Percentiles rank a stretch among this genome's conserved stretches.
These are phyloP conservation scores for Pezizomycotina sp. DNA, from an alignment of 2,329 filamentous ascomycete species.

Conservation along the genomic window DNA sequence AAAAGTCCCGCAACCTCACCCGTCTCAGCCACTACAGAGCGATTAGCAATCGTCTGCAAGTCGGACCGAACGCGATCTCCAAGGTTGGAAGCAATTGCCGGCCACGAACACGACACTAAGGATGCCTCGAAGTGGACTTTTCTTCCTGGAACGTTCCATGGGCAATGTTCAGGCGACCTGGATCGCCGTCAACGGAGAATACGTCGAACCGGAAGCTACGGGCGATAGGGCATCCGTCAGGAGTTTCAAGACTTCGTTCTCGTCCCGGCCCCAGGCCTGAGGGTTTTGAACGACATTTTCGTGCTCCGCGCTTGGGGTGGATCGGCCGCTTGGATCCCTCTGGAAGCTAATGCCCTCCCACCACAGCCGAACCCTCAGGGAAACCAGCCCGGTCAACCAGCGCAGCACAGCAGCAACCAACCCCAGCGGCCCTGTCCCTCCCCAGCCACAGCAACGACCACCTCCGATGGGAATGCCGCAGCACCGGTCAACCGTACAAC, in stretches of 20 bases:
- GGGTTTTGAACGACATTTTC: slow-evolving; percentile 66
- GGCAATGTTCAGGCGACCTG: slow-evolving; percentile 66
- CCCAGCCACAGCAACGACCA: slow-evolving; percentile 27
- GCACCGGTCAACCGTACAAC: slow-evolving; percentile 13
- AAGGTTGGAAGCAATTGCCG: slow-evolving; percentile 49
- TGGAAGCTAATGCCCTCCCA: slow-evolving; percentile 27
- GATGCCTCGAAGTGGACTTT: slow-evolving; percentile 61
- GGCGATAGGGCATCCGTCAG: slow-evolving; percentile 42
- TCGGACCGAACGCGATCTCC: slow-evolving; percentile 47
- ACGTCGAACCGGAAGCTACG: slow-evolving; percentile 52
- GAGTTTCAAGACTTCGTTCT: slow-evolving; percentile 67
- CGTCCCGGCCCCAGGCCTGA: slow-evolving; percentile 63
- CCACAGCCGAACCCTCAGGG: slow-evolving; percentile 9
- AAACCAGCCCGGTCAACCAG: slow-evolving; percentile 34
- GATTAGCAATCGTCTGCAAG: slow-evolving; percentile 48
- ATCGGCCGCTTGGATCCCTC: slow-evolving; percentile 35
- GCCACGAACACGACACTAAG: slow-evolving; percentile 54
- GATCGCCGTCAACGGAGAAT: slow-evolving; percentile 67
- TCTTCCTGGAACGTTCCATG: slow-evolving; percentile 54
- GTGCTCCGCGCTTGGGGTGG: slow-evolving; percentile 52
- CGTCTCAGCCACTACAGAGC: slow-evolving; percentile 30
- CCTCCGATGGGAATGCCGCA: slow-evolving; percentile 27
- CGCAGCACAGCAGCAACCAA: slow-evolving; percentile 6
- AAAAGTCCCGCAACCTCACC: slow-evolving; percentile 56
- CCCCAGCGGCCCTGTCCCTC: not conserved